A percentile compares a stretch with the other conserved stretches of the same genome.
phyloP scores from a whole-genome alignment of 1,284 basidiomycete genomes.

The Flammula alnicola region DNA sequence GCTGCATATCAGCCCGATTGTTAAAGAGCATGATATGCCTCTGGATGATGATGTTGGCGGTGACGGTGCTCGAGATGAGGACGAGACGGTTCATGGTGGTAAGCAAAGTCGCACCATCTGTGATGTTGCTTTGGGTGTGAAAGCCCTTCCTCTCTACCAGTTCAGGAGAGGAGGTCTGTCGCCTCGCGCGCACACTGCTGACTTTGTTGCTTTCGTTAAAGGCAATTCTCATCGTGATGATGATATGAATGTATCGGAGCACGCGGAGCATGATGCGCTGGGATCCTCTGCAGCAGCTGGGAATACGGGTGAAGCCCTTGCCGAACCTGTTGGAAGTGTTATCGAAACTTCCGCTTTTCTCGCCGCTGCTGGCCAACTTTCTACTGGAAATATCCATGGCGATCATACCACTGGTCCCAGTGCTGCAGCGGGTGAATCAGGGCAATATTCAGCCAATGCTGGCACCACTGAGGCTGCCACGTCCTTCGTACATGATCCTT shows the following conservation, averaged over 20 bases:
- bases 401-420: conserved; percentile 14
- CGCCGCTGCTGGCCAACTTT: conserved; percentile 7
- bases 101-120: conserved; percentile 43
- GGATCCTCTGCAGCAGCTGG: conserved; percentile 24
- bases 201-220: conserved; percentile 53
- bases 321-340: conserved; percentile 12
- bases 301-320: conserved; percentile 16
- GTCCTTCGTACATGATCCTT: conserved; percentile 28
- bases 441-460: conserved; percentile 4
- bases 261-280: conserved; percentile 38
- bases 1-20: conserved; percentile 50
- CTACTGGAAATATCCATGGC: conserved; percentile 9
- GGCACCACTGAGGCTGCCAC: conserved; percentile 27
- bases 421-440: conserved; percentile 18
- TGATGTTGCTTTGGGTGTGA: conserved; percentile 40
- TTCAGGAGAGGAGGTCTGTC: conserved; percentile 35
- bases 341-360: conserved; percentile 7
- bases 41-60: conserved; percentile 27
- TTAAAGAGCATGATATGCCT: conserved; percentile 42
- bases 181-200: conserved; percentile 55
- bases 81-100: conserved; percentile 41
- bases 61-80: conserved; percentile 27
- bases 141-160: conserved; percentile 35
- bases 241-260: conserved; percentile 39
- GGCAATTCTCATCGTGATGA: conserved; percentile 53